phyloP scores from a whole-genome alignment of 208 protist species.

The Zelonia costaricensis region DNA sequence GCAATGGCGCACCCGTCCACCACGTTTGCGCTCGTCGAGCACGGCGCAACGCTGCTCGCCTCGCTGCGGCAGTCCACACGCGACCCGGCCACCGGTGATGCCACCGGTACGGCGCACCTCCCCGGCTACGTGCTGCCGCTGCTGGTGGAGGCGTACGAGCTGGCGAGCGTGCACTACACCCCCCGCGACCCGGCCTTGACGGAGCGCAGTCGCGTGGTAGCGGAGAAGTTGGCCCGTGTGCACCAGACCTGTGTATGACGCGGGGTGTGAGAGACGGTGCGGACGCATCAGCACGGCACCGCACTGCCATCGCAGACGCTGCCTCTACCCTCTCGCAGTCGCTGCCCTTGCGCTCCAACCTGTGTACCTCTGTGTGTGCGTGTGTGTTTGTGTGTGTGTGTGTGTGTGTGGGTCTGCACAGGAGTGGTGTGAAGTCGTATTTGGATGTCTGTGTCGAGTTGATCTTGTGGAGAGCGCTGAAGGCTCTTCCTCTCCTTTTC shows the following conservation, averaged over 20 bases:
- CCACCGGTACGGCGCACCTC: constrained; percentile 13
- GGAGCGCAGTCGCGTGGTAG: constrained; percentile 31
- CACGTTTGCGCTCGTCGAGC: constrained; percentile 51
- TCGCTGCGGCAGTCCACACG: constrained; percentile 29
- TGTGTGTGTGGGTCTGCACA: not conserved
- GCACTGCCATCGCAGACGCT: too few relatives aligned
- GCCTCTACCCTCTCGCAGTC: too few relatives aligned
- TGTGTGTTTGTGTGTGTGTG: not conserved
- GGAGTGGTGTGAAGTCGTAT: too few relatives aligned
- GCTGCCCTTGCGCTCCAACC: not conserved
- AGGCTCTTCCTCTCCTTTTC: not conserved
- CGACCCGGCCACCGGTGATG: constrained; percentile 22
- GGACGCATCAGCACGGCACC: too few relatives aligned
- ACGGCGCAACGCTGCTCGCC: constrained; percentile 35
- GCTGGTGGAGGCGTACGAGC: constrained; percentile 52
- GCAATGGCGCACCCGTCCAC: constrained; percentile 51
- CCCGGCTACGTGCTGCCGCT: constrained; percentile 43
- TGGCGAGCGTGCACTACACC: constrained; percentile 32
- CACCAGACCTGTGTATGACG: constrained; percentile 29
- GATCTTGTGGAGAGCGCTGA: too few relatives aligned
- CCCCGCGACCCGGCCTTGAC: constrained; percentile 3
- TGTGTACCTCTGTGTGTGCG: not conserved
- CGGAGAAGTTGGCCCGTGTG: constrained; percentile 49
- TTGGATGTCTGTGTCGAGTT: not conserved
- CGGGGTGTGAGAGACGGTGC: not conserved